Evolutionary conservation across 2,329 filamentous ascomycete genomes (phyloP).

Genomic region (Nannizzia gypsea): DNA sequence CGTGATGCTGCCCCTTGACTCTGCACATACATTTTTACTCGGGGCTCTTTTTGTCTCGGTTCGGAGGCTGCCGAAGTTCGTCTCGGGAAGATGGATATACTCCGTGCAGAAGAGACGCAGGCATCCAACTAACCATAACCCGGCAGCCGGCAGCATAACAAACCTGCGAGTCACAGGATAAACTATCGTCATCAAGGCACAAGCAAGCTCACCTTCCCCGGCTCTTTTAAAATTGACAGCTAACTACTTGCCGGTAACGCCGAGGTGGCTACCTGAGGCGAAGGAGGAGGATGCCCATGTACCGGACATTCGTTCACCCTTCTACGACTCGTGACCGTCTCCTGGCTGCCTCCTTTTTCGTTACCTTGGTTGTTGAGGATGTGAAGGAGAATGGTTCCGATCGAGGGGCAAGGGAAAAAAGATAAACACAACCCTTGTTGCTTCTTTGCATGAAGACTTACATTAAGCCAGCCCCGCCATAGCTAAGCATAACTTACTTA

Average conservation of each 20-base stretch:
- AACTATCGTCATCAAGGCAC: neutral
- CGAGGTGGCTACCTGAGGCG: neutral
- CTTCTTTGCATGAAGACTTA: neutral
- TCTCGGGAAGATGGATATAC: neutral
- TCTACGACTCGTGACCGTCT: neutral
- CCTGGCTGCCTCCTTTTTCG: neutral
- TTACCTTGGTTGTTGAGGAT: neutral
- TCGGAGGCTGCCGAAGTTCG: neutral
- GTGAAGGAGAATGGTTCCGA: neutral
- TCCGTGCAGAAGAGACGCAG: too few relatives aligned
- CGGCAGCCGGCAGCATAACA: neutral
- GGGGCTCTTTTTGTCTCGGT: neutral
- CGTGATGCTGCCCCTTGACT: neutral
- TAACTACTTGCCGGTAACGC: neutral
- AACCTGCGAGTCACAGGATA: neutral
- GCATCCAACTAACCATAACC: neutral
- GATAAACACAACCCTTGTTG: neutral
- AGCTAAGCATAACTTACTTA: neutral
- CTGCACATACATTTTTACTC: neutral
- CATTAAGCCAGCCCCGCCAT: neutral
- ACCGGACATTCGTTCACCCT: neutral
- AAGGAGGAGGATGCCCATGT: neutral
- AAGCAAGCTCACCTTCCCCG: too few relatives aligned
- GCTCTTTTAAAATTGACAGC: too few relatives aligned
- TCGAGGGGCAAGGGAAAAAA: neutral